Conservation (phyloP, 371 early-diverging fungal species). For the Haplosporangium sp. region DNA sequence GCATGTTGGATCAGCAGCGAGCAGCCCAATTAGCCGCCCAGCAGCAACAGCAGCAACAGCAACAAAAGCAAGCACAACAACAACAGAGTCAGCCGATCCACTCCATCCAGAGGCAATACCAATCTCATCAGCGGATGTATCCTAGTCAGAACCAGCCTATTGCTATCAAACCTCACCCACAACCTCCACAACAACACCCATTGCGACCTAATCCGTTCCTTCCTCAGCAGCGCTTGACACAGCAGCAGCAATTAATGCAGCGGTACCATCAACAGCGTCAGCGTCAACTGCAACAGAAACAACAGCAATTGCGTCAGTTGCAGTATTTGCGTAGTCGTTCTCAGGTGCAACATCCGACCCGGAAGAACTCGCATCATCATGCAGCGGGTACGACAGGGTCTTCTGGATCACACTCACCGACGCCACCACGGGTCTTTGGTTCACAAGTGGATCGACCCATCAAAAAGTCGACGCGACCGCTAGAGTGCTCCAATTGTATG, state of each 20-base stretch:
- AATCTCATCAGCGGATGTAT: conserved; percentile 52
- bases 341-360: conserved; percentile 16
- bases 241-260: conserved; percentile 33
- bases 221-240: conserved; percentile 21
- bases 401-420: conserved; percentile 44
- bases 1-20: conserved; percentile 48
- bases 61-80: conserved; percentile 9
- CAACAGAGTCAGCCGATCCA: conserved; percentile 4
- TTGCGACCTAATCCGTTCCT: conserved; percentile 16
- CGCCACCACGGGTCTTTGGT: conserved; percentile 45
- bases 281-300: conserved; percentile 39
- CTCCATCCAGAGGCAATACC: conserved; percentile 42
- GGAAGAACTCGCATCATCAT: conserved; percentile 8
- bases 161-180: conserved; percentile 41
- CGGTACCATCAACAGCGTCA: conserved; percentile 42
- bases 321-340: conserved; percentile 35
- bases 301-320: conserved; percentile 46
- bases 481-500: conserved; percentile 53
- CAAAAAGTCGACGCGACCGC: conserved; percentile 30
- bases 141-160: conserved; percentile 40
- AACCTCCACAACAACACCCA: conserved; percentile 15
- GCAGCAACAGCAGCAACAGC: conserved; percentile 9
- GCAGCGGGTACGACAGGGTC: conserved; percentile 10
- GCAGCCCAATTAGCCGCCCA: conserved; percentile 29
- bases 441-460: conserved; percentile 51